Base-by-base conservation (phyloP, 805 yeast species). In the Candida maesae region DNA sequence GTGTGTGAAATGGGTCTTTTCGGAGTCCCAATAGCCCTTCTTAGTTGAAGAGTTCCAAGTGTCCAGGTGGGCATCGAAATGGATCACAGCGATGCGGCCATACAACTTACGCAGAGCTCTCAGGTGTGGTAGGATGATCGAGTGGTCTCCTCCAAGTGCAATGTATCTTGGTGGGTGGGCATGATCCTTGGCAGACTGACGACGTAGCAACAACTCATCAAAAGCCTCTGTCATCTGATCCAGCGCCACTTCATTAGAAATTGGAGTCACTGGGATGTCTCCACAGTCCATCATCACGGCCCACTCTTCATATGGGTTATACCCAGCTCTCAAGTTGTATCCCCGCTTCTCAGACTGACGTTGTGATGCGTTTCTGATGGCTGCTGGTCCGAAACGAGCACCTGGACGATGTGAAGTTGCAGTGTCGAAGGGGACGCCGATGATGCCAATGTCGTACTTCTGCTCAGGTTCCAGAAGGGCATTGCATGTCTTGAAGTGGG, bases 381-480 rank as follows among this genome's bases (percentile, higher is more conserved):
- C 81, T 33, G 79, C 63, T 3, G 91, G 95, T 2, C 95, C 95
- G 61, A 85, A 85, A 39, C 95, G 64, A 2, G 95, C 90, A 6
- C 95, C 95, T 0, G 90, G 74, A 38, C 95, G 70, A 59, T 79
- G 85, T 1, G 89, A 74, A 0, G 80, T 81, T 0, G 91, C 91
- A 7, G 93, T 85, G 55, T 85, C 95, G 52, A 85, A 86, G 0
- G 95, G 95, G 2, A 83, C 81, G 5, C 95, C 95, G 41, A 85
- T 70, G 12, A 86, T 49, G 1, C 81, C 95, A 14, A 31, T 18
- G 16, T 31, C 34, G 12, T 6, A 31, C 21, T 13, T 31, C 16
- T 13, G 17, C n/a, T 31, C 34, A 11, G 34, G 34, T n/a, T 31
- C 34, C 4, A 31, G 24, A 17, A 31, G 34, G 14, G 24, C 34